These are phyloP conservation scores for Lachnellula willkommii DNA, from an alignment of 2,329 filamentous ascomycete species.

Conservation along the genomic window DNA sequence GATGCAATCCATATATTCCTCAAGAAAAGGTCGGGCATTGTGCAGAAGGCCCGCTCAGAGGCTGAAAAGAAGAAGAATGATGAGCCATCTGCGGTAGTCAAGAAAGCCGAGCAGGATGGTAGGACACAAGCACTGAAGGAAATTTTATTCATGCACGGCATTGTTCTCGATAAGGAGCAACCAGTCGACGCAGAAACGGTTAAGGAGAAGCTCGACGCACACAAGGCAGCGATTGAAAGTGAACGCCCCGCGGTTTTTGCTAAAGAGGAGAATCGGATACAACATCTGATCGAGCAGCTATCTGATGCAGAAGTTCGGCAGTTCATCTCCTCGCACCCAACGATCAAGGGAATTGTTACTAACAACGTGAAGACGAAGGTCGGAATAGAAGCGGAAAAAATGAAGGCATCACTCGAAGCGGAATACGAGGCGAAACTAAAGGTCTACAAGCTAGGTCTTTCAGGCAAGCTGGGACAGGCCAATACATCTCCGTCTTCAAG, in stretches of 20 bases:
- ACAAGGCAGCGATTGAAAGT: neutral
- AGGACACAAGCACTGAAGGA: too few relatives aligned
- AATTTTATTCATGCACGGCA: too few relatives aligned
- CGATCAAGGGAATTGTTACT: conserved; percentile 52
- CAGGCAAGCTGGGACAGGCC: neutral
- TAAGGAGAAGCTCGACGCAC: neutral
- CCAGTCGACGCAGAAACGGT: neutral
- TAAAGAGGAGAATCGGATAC: neutral
- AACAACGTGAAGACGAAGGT: conserved; percentile 66
- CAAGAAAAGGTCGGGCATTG: too few relatives aligned
- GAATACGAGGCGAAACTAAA: neutral
- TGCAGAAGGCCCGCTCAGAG: too few relatives aligned
- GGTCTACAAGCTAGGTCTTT: neutral
- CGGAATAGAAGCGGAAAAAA: conserved; percentile 54
- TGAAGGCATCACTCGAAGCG: conserved; percentile 23
- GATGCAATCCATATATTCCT: neutral
- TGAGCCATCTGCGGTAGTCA: too few relatives aligned
- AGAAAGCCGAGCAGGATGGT: too few relatives aligned
- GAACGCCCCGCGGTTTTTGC: neutral
- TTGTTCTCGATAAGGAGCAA: too few relatives aligned
- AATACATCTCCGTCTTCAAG: neutral
- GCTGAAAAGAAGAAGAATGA: too few relatives aligned
- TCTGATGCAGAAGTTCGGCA: conserved; percentile 40
- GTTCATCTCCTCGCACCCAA: conserved; percentile 49
- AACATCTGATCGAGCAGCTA: neutral